phyloP scores from a whole-genome alignment of 441 rosid species.

The Capsella rubella region DNA sequence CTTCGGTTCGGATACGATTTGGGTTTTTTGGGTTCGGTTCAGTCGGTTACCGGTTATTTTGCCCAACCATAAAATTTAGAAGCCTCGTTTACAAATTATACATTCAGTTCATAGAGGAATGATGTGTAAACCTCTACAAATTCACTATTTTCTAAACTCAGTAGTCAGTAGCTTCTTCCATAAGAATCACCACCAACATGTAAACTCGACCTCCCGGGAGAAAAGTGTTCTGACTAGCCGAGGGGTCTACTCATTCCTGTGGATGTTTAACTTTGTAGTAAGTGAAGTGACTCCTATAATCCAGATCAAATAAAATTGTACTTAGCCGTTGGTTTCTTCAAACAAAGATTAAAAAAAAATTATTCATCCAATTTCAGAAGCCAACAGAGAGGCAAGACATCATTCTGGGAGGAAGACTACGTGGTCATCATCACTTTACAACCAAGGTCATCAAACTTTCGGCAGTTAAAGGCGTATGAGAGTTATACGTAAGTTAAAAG shows the following conservation, averaged over 20 bases:
- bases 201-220: background rate
- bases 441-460: background rate
- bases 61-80: background rate
- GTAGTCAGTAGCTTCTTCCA: background rate
- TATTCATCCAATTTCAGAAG: background rate
- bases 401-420: background rate
- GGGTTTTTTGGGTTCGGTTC: too few relatives aligned
- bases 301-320: background rate
- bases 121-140: background rate
- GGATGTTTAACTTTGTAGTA: background rate
- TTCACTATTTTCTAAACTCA: background rate
- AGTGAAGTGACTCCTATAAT: conserved; percentile 1
- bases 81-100: background rate
- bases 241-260: background rate
- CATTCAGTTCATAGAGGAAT: background rate
- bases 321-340: background rate
- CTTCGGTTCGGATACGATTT: too few relatives aligned
- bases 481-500: background rate
- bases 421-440: background rate
- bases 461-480: too few relatives aligned
- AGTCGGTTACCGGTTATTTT: too few relatives aligned
- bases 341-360: background rate
- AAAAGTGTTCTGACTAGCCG: background rate
- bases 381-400: background rate
- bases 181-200: background rate